These are phyloP conservation scores for Diaporthe capsici DNA, from an alignment of 2,329 filamentous ascomycete genomes.

Conservation along the genomic window DNA sequence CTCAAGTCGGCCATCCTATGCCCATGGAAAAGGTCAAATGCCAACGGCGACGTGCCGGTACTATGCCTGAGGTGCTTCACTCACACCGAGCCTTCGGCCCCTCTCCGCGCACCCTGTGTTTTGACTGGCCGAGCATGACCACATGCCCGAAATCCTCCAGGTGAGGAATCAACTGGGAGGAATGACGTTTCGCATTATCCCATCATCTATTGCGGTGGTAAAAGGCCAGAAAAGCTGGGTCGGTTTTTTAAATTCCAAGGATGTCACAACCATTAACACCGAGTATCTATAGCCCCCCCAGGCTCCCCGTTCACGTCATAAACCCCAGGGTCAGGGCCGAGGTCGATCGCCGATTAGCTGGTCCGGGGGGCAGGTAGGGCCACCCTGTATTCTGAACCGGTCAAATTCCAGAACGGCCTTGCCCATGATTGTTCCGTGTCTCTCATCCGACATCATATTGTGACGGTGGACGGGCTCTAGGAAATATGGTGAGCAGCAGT, in stretches of 20 bases:
- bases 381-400: not conserved
- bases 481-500: not conserved
- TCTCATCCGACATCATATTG: constrained; percentile 17
- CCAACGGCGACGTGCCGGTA: not conserved
- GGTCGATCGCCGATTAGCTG: constrained; percentile 8
- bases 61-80: not conserved
- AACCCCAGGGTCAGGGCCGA: constrained; percentile 15
- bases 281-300: not conserved
- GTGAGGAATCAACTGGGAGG: not conserved
- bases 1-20: not conserved
- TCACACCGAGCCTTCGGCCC: not conserved
- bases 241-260: constrained; percentile 8
- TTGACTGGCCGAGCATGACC: not conserved
- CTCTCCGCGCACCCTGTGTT: not conserved
- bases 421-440: not conserved
- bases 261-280: constrained; percentile 17
- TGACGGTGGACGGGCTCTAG: constrained; percentile 17
- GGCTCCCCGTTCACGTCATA: constrained; percentile 13
- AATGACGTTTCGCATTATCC: constrained; percentile 26
- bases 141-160: not conserved
- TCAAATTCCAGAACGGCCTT: not conserved
- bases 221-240: constrained; percentile 6
- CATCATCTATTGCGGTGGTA: not conserved
- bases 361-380: not conserved
- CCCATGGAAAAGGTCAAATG: not conserved